Base-by-base conservation (phyloP, 202 grass and related monocot species). In the Carex arenaria region DNA sequence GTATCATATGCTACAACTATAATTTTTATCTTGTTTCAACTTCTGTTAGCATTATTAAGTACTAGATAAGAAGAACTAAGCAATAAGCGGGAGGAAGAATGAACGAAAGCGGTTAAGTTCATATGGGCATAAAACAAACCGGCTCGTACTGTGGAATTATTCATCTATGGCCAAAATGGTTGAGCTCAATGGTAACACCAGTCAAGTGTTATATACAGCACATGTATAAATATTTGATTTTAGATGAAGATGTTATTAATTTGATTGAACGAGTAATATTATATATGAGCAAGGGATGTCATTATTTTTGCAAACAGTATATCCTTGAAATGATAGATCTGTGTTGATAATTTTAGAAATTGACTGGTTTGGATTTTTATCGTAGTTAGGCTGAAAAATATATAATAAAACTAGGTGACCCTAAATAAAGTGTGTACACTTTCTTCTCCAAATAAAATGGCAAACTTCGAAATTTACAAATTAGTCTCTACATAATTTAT, bases 91-190 rank as follows among this genome's bases (percentile, higher is more conserved):
- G 94, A 97, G 90, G 78, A 97, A 93, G 73, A 91, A 91, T 61
- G 89, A 97, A 81, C 38, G 87, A 20, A 89, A 97, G 80, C 71
- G 93, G 32, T 83, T 97, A 18, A 93, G 94, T 51, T 97, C 91
- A 43, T 91, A 91, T 1, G 89, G 94, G 28, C 88, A 89, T 57
- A 87, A 87, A 0, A 84, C 91, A 66, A 93, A 97, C 83, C 93
- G 91, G 49, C 71, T 91, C 19, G 89, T 90, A 7, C 54, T 97
- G 55, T 93, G 91, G 91, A 97, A 93, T 85, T 97, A 97, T 20
- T 90, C 89, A 1, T 93, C 89, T 0, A 93, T 96, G 93, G 83
- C 86, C 10, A 96, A 93, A 90, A 93, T 93, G 82, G 77, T 87
- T 22, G 93, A 96, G 80, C 93, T 96, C 72, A 90, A 87, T 42